Conservation (phyloP, 805 yeast species). For the Jamesozyma rosinii region DNA sequence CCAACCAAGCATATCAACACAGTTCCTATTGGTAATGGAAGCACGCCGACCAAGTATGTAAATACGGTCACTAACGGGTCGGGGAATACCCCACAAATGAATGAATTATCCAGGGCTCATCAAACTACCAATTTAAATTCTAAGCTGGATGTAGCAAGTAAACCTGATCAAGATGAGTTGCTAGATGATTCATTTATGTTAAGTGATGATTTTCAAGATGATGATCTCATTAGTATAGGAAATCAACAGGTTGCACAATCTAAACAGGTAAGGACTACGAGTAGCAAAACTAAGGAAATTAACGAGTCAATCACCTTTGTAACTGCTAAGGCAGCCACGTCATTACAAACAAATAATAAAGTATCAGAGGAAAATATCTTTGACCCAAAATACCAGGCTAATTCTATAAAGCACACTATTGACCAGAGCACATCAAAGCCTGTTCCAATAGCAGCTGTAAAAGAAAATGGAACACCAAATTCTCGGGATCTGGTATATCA, state of each 20-base stretch:
- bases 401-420: constrained; percentile 47
- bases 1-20: too few species aligned
- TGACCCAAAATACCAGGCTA: constrained; percentile 49
- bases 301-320: constrained; percentile 36
- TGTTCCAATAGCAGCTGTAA: constrained; percentile 28
- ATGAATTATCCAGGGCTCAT: too few species aligned
- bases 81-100: too few species aligned
- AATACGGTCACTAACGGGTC: too few species aligned
- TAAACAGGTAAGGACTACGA: constrained; percentile 2
- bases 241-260: constrained; percentile 4
- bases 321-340: constrained; percentile 55
- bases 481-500: constrained; percentile 21
- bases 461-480: constrained; percentile 17
- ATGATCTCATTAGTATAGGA: constrained; percentile 32
- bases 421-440: constrained; percentile 66
- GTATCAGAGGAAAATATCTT: constrained; percentile 36
- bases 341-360: constrained; percentile 39
- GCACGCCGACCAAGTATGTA: too few species aligned
- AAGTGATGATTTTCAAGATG: constrained; percentile 39
- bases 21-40: too few species aligned
- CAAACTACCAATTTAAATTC: too few species aligned
- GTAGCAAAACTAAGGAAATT: neutral
- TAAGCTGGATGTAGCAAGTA: neutral
- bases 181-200: constrained; percentile 47
- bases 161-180: constrained; percentile 24